Base-by-base conservation (phyloP, 2,329 filamentous ascomycete species). In the Diaporthe eres region DNA sequence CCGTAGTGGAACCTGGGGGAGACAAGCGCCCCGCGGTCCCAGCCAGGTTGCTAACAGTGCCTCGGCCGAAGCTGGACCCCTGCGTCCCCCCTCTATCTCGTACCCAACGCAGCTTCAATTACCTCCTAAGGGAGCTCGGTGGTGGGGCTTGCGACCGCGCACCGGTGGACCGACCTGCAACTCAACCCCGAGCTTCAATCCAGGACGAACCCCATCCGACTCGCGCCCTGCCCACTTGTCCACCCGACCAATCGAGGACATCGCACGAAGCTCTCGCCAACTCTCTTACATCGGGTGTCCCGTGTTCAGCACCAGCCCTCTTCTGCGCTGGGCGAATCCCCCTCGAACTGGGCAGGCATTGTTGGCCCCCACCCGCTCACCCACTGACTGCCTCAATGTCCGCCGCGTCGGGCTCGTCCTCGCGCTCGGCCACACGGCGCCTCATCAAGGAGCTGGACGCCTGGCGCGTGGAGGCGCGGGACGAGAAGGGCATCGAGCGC, bases 401-500 rank as follows among this genome's bases (percentile, higher is more conserved):
- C 58, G 39, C 51, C 58, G 58, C 47, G 39, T 77, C 77, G 42
- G 77, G 77, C 55, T 80, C 83, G 47, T 84, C 85, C 60, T 82
- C 86, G 51, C 87, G 87, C 78, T 86, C 83, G 78, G 90, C 90
- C 31, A 85, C 88, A 44, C 89, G 89, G 80, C 88, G 91, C 34
- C 86, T 93, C 76, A 82, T 92, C 77, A 89, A 88, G 80, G 91
- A 93, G 82, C 85, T 92, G 71, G 87, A 88, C 44, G 85, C 83
- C 49, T 91, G 87, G 88, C 85, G 85, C 78, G 83, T 82, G 77
- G 90, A 91, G 80, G 82, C 85, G 77, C 82, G 82, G 61, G 82
- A 85, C 55, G 89, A 90, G 80, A 82, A 82, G 78, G 90, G 90
- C 60, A 90, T 92, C 78, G 90, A 92, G 84, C 86, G 90, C 17